These are phyloP conservation scores for Blastobotrys apis DNA, from an alignment of 1,139 yeast species.

Conservation along the genomic window DNA sequence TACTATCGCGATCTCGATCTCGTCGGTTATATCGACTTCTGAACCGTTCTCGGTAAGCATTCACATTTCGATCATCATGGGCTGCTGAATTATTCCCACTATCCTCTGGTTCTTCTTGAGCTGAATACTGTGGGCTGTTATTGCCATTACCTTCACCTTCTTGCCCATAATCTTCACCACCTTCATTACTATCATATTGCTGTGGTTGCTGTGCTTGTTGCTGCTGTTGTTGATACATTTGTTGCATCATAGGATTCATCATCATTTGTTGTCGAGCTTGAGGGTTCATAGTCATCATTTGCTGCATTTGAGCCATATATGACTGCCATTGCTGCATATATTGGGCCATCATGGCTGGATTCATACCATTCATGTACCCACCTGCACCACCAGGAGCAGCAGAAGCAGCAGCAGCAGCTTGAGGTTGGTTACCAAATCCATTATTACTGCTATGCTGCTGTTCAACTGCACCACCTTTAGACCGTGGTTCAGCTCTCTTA, in stretches of 20 bases:
- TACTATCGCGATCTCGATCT: too few relatives aligned
- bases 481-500: conserved; percentile 94
- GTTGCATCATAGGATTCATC: conserved; percentile 23
- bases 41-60: conserved; percentile 25
- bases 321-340: conserved; percentile 86
- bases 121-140: conserved; percentile 17
- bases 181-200: conserved; percentile 8
- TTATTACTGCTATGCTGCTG: conserved; percentile 34
- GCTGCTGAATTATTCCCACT: conserved; percentile 3
- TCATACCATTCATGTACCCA: conserved; percentile 50
- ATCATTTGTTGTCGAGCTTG: conserved; percentile 21
- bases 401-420: conserved; percentile 19
- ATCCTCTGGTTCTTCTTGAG: conserved; percentile 17
- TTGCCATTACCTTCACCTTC: conserved; percentile 13
- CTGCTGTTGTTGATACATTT: conserved; percentile 19
- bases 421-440: conserved; percentile 15
- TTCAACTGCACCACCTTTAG: conserved; percentile 21
- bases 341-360: conserved; percentile 82
- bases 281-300: conserved; percentile 30
- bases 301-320: conserved; percentile 44
- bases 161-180: conserved; percentile 13
- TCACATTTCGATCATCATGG: conserved; percentile 23
- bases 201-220: conserved; percentile 12
- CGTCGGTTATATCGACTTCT: conserved; percentile 25
- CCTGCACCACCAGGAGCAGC: too few relatives aligned